These are phyloP conservation scores for Amauroascus niger DNA, from an alignment of 2,329 filamentous ascomycete species.

Conservation along the genomic window DNA sequence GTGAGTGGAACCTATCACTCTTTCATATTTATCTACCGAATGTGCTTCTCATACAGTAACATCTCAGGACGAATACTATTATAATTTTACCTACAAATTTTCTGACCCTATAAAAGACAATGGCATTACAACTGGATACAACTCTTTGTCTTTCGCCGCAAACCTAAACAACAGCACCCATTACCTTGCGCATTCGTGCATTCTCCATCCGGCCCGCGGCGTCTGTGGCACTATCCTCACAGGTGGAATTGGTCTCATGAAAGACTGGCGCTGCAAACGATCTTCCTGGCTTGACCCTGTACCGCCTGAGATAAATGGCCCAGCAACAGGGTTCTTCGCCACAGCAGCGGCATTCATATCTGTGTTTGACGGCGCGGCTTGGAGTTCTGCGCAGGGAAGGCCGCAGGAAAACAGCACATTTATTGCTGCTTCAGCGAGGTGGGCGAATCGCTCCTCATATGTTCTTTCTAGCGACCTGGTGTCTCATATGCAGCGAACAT, in stretches of 20 bases:
- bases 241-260: constrained; percentile 2
- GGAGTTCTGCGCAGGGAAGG: background rate
- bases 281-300: constrained; percentile 7
- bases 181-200: constrained; percentile 6
- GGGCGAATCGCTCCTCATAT: background rate
- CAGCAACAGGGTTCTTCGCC: constrained; percentile 2
- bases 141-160: background rate
- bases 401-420: constrained; percentile 7
- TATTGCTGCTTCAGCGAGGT: background rate
- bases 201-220: constrained; percentile 3
- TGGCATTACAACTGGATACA: background rate
- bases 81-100: constrained; percentile 6
- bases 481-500: constrained; percentile 8
- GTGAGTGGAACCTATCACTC: background rate
- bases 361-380: constrained; percentile 6
- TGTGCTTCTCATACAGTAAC: background rate
- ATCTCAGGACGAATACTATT: constrained; percentile 1
- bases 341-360: constrained; percentile 4
- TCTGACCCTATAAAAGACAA: background rate
- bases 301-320: constrained; percentile 2
- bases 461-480: constrained; percentile 7
- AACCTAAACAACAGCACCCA: constrained; percentile 9
- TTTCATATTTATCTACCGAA: background rate
- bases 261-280: constrained; percentile 5
- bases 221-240: constrained; percentile 1